Percentiles rank a stretch among this genome's conserved stretches.
Conservation (phyloP, 2,329 filamentous ascomycete species). For the Ascocoryne sarcoides region DNA sequence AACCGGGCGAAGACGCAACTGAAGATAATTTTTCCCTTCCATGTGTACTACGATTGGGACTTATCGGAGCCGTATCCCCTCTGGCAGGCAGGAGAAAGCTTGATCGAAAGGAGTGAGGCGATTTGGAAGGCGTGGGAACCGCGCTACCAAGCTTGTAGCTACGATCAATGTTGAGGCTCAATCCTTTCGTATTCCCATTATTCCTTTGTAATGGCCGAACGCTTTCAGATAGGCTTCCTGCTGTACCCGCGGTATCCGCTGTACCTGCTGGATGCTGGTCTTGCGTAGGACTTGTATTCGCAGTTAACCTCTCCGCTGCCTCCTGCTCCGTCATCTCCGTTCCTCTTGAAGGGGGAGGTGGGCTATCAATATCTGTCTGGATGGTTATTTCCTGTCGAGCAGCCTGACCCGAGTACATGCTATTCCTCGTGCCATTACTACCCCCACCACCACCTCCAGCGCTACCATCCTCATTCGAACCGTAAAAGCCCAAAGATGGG, state of each 20-base stretch:
- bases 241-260: no score
- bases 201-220: conserved; percentile 56
- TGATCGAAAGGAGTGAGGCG: conserved; percentile 67
- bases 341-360: conserved; percentile 62
- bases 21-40: conserved; percentile 81
- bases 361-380: conserved; percentile 41
- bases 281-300: conserved; percentile 64
- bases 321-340: conserved; percentile 74
- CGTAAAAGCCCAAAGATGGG: conserved; percentile 27
- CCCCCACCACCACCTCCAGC: conserved; percentile 36
- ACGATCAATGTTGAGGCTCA: conserved; percentile 52
- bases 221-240: conserved; percentile 68
- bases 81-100: conserved; percentile 59
- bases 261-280: conserved; percentile 44
- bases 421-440: conserved; percentile 42
- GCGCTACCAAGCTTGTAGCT: conserved; percentile 41
- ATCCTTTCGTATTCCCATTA: conserved; percentile 30
- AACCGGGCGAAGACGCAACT: conserved; percentile 62
- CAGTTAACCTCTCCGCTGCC: conserved; percentile 59
- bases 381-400: conserved; percentile 21
- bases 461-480: conserved; percentile 34
- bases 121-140: conserved; percentile 54
- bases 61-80: conserved; percentile 39
- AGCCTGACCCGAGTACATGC: conserved; percentile 43
- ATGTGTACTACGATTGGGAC: conserved; percentile 48